Percentiles rank a stretch among this genome's conserved stretches.
phyloP scores from a whole-genome alignment of 495 filamentous ascomycete species.

The Aspergillus ellipticus region DNA sequence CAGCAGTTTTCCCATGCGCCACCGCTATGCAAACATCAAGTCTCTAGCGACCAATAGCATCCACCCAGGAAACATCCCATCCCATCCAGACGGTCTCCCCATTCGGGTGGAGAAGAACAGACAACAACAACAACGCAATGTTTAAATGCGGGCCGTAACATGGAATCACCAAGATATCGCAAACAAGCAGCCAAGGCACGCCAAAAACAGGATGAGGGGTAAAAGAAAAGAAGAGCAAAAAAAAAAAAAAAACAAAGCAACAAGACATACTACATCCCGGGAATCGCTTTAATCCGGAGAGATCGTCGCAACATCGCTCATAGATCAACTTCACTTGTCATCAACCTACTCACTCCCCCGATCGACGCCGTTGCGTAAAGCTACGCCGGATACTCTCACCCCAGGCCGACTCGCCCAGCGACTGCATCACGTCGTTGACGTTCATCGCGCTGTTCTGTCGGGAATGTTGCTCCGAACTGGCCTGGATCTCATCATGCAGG shows the following conservation, averaged over 20 bases:
- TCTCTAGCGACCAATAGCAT: background rate
- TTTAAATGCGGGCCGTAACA: background rate
- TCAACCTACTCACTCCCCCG: constrained; percentile 11
- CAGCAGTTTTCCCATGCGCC: background rate
- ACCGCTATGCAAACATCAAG: constrained; percentile 11
- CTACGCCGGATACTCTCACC: constrained; percentile 87
- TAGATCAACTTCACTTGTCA: constrained; percentile 4
- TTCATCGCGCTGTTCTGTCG: constrained; percentile 63
- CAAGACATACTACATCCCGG: background rate
- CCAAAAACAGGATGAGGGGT: background rate
- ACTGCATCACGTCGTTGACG: constrained; percentile 72
- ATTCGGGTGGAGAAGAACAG: background rate
- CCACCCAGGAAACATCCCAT: background rate
- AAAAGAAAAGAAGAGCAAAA: constrained; percentile 2
- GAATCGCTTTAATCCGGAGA: background rate
- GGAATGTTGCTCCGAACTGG: constrained; percentile 22
- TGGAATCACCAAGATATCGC: constrained; percentile 2
- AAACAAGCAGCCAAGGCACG: background rate
- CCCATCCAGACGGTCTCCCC: background rate
- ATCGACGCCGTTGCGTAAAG: constrained; percentile 65
- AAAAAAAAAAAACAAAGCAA: constrained; percentile 3
- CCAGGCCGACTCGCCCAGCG: constrained; percentile 85
- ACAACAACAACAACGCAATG: background rate
- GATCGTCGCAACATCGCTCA: constrained; percentile 12
- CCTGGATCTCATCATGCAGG: constrained; percentile 13